Evolutionary conservation across 2,329 filamentous ascomycete species (phyloP).

Genomic region (Scedosporium boydii): DNA sequence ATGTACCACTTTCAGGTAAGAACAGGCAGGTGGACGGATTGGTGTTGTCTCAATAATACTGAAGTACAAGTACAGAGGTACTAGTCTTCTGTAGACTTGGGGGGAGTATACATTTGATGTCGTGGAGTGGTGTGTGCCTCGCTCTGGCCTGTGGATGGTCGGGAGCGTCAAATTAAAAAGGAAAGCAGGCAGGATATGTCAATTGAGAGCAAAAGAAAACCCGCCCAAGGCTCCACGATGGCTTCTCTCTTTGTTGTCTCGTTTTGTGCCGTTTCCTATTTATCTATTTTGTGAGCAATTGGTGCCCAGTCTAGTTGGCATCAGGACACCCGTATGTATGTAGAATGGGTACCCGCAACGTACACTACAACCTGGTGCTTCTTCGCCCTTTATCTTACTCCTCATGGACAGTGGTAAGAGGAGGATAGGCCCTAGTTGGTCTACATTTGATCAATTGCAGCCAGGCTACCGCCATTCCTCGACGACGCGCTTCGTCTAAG

Average conservation of each 20-base stretch:
- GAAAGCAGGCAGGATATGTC: background rate
- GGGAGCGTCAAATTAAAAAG: background rate
- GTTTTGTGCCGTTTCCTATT: background rate
- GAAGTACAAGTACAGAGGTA: no score
- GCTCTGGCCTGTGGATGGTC: background rate
- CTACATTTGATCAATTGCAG: background rate
- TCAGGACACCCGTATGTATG: background rate
- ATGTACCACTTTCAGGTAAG: conserved; percentile 1
- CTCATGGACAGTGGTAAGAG: background rate
- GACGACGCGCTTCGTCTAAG: background rate
- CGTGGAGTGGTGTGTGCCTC: background rate
- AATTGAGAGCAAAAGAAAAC: background rate
- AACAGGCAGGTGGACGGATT: background rate
- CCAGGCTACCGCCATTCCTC: background rate
- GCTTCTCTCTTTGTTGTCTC: background rate
- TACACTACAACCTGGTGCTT: background rate
- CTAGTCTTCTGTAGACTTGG: background rate
- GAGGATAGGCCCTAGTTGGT: background rate
- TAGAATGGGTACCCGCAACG: background rate
- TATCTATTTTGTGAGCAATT: background rate
- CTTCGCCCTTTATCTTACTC: background rate
- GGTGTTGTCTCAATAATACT: background rate
- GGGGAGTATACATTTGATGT: no score
- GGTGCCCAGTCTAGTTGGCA: background rate
- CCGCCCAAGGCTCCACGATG: background rate